A percentile compares a stretch with the other conserved stretches of the same genome.
Evolutionary conservation across 2,329 filamentous ascomycete species (phyloP).

Genomic region (Aspergillus spinulosporus): DNA sequence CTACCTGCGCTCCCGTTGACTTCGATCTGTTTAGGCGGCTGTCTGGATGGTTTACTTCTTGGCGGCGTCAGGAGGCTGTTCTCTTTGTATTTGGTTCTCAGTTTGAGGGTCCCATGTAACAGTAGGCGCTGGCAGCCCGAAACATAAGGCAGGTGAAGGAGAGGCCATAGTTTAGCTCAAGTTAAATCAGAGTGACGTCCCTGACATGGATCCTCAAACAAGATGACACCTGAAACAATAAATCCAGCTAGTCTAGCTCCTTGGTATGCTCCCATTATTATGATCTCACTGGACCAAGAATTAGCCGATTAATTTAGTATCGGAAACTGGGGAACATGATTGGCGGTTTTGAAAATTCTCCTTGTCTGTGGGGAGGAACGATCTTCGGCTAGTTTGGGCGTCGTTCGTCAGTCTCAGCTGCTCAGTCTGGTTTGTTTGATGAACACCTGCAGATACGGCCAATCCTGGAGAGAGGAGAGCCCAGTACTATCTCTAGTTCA

Average conservation of each 20-base stretch:
- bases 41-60: not conserved
- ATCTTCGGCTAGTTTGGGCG: constrained; percentile 10
- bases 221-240: constrained; percentile 6
- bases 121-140: constrained; percentile 5
- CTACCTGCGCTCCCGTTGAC: not conserved
- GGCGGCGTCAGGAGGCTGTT: not conserved
- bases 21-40: constrained; percentile 1
- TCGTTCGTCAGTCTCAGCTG: not conserved
- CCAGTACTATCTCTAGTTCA: not conserved
- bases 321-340: not conserved
- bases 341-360: not conserved
- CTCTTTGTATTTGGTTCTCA: not conserved
- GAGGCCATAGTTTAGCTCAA: not conserved
- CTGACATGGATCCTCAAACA: not conserved
- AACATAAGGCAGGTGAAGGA: not conserved
- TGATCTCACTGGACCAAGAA: constrained; percentile 9
- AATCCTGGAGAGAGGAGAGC: constrained; percentile 1
- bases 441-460: constrained; percentile 1
- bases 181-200: not conserved
- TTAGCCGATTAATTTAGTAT: not conserved
- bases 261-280: not conserved
- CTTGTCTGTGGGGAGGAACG: constrained; percentile 2
- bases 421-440: constrained; percentile 4
- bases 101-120: not conserved
- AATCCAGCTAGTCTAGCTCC: not conserved